phyloP scores from a whole-genome alignment of 805 yeast genomes.

The Nadsonia fulvescens region DNA sequence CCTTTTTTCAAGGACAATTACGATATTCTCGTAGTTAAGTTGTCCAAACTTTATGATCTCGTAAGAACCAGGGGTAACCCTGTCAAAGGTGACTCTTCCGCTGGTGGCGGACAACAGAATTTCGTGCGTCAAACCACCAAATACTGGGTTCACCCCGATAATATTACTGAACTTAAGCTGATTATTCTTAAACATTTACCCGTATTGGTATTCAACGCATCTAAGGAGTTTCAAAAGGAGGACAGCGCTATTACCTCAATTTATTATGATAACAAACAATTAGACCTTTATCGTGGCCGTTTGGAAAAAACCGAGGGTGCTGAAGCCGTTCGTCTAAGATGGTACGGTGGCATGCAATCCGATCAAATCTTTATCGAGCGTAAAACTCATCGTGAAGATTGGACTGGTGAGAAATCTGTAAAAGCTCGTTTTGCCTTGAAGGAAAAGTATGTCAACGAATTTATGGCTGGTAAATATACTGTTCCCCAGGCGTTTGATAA shows the following conservation, averaged over 20 bases:
- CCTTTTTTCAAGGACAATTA: constrained; percentile 94
- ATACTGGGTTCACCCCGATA: constrained; percentile 98
- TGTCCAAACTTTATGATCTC: constrained; percentile 75
- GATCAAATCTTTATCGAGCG: constrained; percentile 91
- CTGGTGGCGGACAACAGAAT: constrained; percentile 97
- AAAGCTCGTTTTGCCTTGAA: constrained; percentile 89
- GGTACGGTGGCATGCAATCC: constrained; percentile 97
- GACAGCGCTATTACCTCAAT: constrained; percentile 95
- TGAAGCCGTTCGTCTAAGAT: constrained; percentile 91
- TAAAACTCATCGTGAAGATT: constrained; percentile 96
- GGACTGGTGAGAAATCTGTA: constrained; percentile 99
- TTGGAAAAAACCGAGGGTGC: constrained; percentile 96
- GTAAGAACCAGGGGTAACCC: constrained; percentile 96
- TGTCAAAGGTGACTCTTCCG: constrained; percentile 81
- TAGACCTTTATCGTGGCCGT: constrained; percentile 89
- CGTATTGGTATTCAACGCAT: constrained; percentile 88
- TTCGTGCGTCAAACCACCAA: constrained; percentile 97
- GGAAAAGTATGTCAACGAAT: constrained; percentile 77
- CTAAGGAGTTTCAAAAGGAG: constrained; percentile 86
- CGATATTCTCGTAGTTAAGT: constrained; percentile 72
- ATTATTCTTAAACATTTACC: constrained; percentile 89
- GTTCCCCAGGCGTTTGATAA: constrained; percentile 83
- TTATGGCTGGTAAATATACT: constrained; percentile 67
- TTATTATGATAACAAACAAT: constrained; percentile 75
- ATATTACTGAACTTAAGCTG: constrained; percentile 87